Percentiles rank a stretch among this genome's conserved stretches.
These are phyloP conservation scores for Lactarius trivialis DNA, from an alignment of 768 basidiomycete genomes.

Conservation along the genomic window DNA sequence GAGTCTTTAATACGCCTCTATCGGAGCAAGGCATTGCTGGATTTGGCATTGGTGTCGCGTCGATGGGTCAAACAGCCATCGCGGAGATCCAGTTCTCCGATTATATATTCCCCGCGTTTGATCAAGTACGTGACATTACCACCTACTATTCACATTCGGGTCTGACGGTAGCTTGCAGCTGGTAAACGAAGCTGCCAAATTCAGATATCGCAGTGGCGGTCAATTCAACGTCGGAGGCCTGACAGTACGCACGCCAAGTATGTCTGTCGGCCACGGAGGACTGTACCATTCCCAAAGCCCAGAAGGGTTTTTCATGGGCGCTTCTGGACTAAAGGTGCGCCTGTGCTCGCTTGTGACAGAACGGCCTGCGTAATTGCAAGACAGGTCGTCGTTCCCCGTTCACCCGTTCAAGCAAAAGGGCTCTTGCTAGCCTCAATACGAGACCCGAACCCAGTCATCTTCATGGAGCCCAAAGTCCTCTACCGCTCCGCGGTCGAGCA, in stretches of 20 bases:
- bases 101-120: conserved; percentile 92
- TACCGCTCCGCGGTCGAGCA: conserved; percentile 94
- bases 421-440: conserved; percentile 79
- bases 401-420: conserved; percentile 94
- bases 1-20: conserved; percentile 92
- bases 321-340: conserved; percentile 75
- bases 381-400: conserved; percentile 82
- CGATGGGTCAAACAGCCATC: conserved; percentile 92
- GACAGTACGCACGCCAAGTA: conserved; percentile 80
- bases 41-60: conserved; percentile 85
- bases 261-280: conserved; percentile 89
- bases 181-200: conserved; percentile 93
- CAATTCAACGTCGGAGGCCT: conserved; percentile 75
- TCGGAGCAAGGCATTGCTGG: conserved; percentile 93
- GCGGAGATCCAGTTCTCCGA: conserved; percentile 91
- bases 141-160: neutral
- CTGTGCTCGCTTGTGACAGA: neutral
- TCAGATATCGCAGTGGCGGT: conserved; percentile 84
- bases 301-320: conserved; percentile 91
- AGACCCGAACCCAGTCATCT: conserved; percentile 89
- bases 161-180: conserved; percentile 40
- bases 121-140: conserved; percentile 53
- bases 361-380: neutral
- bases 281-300: conserved; percentile 94
- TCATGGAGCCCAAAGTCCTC: conserved; percentile 92